Percentiles rank a stretch among this genome's conserved stretches.
Conservation (phyloP, 345 rosid genomes). For the Brassica carinata region DNA sequence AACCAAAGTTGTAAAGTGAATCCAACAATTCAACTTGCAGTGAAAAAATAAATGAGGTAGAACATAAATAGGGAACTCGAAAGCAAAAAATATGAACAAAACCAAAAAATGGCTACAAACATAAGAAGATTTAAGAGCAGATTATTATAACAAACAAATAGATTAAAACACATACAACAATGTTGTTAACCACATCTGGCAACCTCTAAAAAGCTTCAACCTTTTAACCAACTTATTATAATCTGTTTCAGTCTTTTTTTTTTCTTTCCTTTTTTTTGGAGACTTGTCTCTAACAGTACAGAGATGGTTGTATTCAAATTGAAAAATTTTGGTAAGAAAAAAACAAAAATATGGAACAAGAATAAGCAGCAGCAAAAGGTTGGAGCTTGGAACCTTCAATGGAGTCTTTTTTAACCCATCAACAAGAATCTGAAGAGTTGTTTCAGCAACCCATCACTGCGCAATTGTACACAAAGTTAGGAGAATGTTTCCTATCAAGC, state of each 20-base stretch:
- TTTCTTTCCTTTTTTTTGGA: not conserved
- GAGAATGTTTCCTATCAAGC: constrained; percentile 73
- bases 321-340: constrained; percentile 25
- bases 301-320: constrained; percentile 32
- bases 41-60: not conserved
- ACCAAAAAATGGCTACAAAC: constrained; percentile 20
- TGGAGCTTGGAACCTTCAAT: constrained; percentile 32
- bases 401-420: constrained; percentile 29
- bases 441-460: constrained; percentile 96
- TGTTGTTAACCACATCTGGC: constrained; percentile 36
- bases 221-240: constrained; percentile 37
- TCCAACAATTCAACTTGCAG: constrained; percentile 23
- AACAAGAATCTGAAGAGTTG: constrained; percentile 29
- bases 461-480: constrained; percentile 92
- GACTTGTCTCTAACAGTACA: constrained; percentile 40
- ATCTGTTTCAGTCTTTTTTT: constrained; percentile 26
- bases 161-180: constrained; percentile 37
- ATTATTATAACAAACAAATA: constrained; percentile 26
- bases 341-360: constrained; percentile 29
- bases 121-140: constrained; percentile 8
- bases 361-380: constrained; percentile 27
- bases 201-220: constrained; percentile 33
- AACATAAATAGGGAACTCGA: not conserved
- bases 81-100: constrained; percentile 19
- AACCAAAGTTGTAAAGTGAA: constrained; percentile 32